Conservation (phyloP, 2,329 filamentous ascomycete species). For the Ophiostoma tasmaniense region DNA sequence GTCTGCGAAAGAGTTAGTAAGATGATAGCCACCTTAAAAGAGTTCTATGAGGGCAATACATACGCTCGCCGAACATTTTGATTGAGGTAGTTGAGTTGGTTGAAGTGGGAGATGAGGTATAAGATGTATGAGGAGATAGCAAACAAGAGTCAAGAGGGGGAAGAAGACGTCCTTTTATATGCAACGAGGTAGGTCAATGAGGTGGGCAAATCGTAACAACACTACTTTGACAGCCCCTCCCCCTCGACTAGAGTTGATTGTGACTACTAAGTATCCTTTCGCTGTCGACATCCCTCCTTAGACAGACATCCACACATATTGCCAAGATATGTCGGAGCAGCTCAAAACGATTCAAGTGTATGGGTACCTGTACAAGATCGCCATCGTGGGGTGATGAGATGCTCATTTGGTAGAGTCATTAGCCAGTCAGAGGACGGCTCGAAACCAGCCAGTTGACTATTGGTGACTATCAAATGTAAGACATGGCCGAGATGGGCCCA, state of each 20-base stretch:
- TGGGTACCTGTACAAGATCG: background rate
- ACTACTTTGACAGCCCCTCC: background rate
- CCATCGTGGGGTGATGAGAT: background rate
- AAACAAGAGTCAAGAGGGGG: background rate
- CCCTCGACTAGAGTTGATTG: background rate
- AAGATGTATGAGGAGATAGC: background rate
- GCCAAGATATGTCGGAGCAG: background rate
- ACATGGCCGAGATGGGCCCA: background rate
- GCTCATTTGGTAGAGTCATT: background rate
- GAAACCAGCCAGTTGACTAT: background rate
- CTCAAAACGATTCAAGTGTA: background rate
- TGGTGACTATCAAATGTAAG: background rate
- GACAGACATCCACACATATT: background rate
- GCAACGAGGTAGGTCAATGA: background rate
- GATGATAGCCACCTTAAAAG: no score
- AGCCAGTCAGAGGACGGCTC: background rate
- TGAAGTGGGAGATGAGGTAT: background rate
- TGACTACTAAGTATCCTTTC: background rate
- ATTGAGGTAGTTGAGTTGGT: background rate
- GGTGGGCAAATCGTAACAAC: background rate
- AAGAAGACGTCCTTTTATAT: background rate
- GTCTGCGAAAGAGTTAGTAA: background rate
- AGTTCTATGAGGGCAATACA: background rate
- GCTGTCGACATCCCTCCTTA: background rate
- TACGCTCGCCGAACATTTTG: constrained; percentile 6